Evolutionary conservation across 2,329 filamentous ascomycete genomes (phyloP), one percentile per base, ranked within the genome.

Genomic region (Emericellopsis cladophorae): DNA sequence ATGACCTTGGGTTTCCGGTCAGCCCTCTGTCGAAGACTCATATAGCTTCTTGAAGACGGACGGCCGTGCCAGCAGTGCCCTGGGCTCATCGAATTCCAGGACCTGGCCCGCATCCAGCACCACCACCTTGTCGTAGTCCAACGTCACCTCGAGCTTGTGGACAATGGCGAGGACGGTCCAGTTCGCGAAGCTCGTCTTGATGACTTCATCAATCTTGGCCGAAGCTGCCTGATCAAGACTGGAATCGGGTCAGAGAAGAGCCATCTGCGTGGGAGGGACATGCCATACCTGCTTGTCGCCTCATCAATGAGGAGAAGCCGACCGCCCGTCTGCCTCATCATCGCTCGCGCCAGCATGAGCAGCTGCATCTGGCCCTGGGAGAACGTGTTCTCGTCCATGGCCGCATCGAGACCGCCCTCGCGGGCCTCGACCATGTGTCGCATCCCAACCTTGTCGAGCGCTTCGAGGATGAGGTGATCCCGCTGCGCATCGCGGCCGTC

Each of bases 331-430:
- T 53, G 8, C 5, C 68, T 58, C 7, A 82, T 54, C 15, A 81
- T 62, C 0, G 75, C 78, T 0, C 77, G 58, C 0, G 72, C 77
- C 1, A 84, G 64, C 46, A 70, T 76, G 48, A 84, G 79, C 0
- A 83, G 62, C 49, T 83, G 79, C 36, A 68, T 68, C 53, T 83
- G 78, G 0, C 79, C 79, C 29, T 71, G 67, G 5, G 66, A 71
- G 6, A 79, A 59, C 39, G 64, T 59, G 7, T 70, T 62, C 2
- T 65, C 57, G n/a, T 62, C 60, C 46, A 80, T 64, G 2, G 43
- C 47, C 0, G 52, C 51, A 3, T 50, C 45, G 0, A 67, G 45
- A 0, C 62, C 62, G 4, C 62, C 62, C 4, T 53, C 18, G 18
- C 18, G 49, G 4, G 55, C 51, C 1, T 50, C 37, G 1, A 65